These are phyloP conservation scores for Tulasnella sp. DNA, from an alignment of 768 basidiomycete species.

Conservation along the genomic window DNA sequence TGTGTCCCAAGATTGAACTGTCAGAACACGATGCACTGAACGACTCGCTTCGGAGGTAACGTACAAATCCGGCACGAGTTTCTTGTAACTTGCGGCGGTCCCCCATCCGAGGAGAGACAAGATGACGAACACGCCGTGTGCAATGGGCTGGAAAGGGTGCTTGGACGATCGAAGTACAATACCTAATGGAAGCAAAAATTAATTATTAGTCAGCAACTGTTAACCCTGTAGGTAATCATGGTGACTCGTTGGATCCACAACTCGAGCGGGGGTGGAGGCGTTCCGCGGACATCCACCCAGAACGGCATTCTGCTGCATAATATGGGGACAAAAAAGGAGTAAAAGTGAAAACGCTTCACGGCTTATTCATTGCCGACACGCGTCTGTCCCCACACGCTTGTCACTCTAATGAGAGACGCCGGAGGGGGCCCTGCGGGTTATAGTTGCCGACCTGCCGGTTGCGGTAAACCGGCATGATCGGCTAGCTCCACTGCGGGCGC, in stretches of 20 bases:
- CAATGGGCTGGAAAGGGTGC: constrained; percentile 57
- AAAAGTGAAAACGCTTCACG: neutral
- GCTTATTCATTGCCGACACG: neutral
- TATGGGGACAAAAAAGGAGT: neutral
- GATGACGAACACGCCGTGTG: constrained; percentile 59
- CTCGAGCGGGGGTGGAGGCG: neutral
- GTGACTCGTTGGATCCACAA: too few relatives aligned
- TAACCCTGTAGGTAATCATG: neutral
- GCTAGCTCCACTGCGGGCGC: too few relatives aligned
- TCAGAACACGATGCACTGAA: neutral
- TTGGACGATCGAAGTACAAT: constrained; percentile 76
- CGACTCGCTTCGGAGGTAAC: constrained; percentile 34
- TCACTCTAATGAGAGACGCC: too few relatives aligned
- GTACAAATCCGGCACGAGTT: constrained; percentile 78
- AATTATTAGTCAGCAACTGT: neutral
- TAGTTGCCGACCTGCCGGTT: too few relatives aligned
- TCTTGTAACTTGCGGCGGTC: constrained; percentile 65
- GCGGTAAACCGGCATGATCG: too few relatives aligned
- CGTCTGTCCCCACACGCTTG: neutral
- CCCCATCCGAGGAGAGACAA: constrained; percentile 61
- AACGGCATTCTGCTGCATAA: neutral
- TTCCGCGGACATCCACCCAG: neutral
- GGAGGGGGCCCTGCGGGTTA: too few relatives aligned
- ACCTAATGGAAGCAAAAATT: constrained; percentile 42
- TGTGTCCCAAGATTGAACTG: constrained; percentile 17